Percentiles rank a stretch among this genome's conserved stretches.
Conservation (phyloP, 805 yeast species). For the Candida incommunis region DNA sequence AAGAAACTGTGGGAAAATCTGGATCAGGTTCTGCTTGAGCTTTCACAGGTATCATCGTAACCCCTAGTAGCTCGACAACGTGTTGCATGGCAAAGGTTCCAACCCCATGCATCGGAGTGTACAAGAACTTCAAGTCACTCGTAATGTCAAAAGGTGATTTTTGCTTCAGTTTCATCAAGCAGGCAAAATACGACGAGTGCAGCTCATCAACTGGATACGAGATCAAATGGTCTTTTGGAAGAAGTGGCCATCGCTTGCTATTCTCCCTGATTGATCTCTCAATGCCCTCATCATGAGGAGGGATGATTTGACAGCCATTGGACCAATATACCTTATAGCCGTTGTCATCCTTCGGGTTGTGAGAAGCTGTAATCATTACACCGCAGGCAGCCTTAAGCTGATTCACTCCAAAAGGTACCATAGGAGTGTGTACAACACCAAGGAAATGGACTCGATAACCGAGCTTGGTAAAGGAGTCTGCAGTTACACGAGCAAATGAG, state of each 20-base stretch:
- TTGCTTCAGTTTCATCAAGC: neutral
- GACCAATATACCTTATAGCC: slow-evolving; percentile 91
- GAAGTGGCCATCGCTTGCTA: slow-evolving; percentile 39
- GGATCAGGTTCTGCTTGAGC: slow-evolving; percentile 75
- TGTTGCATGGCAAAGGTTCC: slow-evolving; percentile 43
- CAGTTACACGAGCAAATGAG: slow-evolving; percentile 67
- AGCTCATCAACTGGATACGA: neutral
- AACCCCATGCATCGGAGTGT: slow-evolving; percentile 95
- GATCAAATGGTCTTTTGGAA: neutral
- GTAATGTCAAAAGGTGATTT: neutral
- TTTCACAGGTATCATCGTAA: slow-evolving; percentile 29
- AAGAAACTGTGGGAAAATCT: slow-evolving; percentile 65
- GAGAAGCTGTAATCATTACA: slow-evolving; percentile 56
- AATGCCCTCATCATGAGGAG: slow-evolving; percentile 74
- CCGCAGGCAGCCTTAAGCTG: slow-evolving; percentile 54
- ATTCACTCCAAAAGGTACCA: slow-evolving; percentile 81
- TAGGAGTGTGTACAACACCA: slow-evolving; percentile 59
- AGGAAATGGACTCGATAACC: slow-evolving; percentile 54
- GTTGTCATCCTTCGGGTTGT: slow-evolving; percentile 43
- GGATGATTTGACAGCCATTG: slow-evolving; percentile 91
- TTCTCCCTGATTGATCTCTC: slow-evolving; percentile 49
- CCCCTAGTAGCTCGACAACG: slow-evolving; percentile 23
- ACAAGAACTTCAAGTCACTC: slow-evolving; percentile 34
- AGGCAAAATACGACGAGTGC: neutral
- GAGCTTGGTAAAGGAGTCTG: slow-evolving; percentile 49